Evolutionary conservation across 805 yeast species (phyloP).

Genomic region (Kazachstania psychrophila): DNA sequence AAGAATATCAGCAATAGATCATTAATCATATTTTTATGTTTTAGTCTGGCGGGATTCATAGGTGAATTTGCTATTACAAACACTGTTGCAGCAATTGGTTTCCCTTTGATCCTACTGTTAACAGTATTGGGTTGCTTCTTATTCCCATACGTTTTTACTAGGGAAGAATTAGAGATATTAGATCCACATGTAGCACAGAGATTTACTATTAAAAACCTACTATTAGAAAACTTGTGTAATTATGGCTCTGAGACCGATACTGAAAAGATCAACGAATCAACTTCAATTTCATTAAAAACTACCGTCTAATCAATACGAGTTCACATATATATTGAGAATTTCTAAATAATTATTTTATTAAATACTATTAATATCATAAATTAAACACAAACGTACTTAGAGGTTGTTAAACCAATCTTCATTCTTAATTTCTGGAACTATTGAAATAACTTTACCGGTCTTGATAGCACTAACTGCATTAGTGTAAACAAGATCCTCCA

Average conservation of each 20-base stretch:
- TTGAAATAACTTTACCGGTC: conserved; percentile 58
- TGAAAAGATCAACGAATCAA: neutral
- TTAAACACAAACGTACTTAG: no score
- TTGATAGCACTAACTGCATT: conserved; percentile 52
- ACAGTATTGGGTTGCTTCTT: conserved; percentile 55
- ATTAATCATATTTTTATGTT: conserved; percentile 43
- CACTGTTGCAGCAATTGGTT: conserved; percentile 88
- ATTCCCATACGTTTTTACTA: conserved; percentile 56
- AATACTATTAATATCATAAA: no score
- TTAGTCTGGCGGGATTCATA: conserved; percentile 60
- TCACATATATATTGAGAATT: no score
- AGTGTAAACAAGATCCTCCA: conserved; percentile 72
- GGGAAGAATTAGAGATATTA: conserved; percentile 48
- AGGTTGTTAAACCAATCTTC: conserved; percentile 22
- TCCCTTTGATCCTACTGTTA: conserved; percentile 71
- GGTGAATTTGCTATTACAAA: conserved; percentile 80
- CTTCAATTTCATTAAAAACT: neutral
- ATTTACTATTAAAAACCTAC: conserved; percentile 40
- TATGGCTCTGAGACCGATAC: neutral
- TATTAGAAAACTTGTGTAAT: conserved; percentile 18
- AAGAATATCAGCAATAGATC: conserved; percentile 27
- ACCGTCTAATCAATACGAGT: neutral
- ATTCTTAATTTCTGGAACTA: conserved; percentile 70
- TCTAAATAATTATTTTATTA: no score
- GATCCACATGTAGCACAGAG: conserved; percentile 60